Evolutionary conservation across 192 early-diverging fungal genomes (phyloP).

Genomic region (Coemansia sp.): DNA sequence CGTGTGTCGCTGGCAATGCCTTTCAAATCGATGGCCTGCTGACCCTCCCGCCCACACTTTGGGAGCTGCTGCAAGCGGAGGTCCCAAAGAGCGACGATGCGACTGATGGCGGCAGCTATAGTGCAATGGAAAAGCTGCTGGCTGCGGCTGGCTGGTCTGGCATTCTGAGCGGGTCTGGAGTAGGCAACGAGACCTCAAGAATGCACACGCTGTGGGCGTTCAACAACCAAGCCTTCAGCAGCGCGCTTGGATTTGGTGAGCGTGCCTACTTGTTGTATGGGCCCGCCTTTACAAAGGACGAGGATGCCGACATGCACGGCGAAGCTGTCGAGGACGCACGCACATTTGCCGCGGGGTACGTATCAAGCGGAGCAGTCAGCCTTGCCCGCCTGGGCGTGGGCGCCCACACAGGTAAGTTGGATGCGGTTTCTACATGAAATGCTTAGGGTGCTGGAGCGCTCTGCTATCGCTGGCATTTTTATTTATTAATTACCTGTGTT

Average conservation of each 20-base stretch:
- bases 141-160: conserved; percentile 41
- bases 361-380: conserved; percentile 36
- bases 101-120: conserved; percentile 20
- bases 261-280: conserved; percentile 50
- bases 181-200: neutral
- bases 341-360: conserved; percentile 24
- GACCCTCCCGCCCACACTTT: conserved; percentile 44
- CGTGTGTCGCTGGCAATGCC: conserved; percentile 45
- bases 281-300: conserved; percentile 36
- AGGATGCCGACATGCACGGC: conserved; percentile 25
- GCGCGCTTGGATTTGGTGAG: conserved; percentile 37
- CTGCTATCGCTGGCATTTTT: neutral
- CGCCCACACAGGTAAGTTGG: conserved; percentile 38
- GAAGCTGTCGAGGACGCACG: conserved; percentile 36
- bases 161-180: conserved; percentile 16
- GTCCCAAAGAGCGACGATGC: conserved; percentile 4
- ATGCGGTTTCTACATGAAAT: neutral
- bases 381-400: conserved; percentile 47
- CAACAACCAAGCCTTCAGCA: conserved; percentile 39
- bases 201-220: conserved; percentile 58
- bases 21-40: conserved; percentile 47
- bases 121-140: conserved; percentile 38
- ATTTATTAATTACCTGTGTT: neutral
- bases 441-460: neutral
- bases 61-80: conserved; percentile 28